Conservation (phyloP, 108 stramenopile genomes). For the Chaetoceros tenuissimus region DNA sequence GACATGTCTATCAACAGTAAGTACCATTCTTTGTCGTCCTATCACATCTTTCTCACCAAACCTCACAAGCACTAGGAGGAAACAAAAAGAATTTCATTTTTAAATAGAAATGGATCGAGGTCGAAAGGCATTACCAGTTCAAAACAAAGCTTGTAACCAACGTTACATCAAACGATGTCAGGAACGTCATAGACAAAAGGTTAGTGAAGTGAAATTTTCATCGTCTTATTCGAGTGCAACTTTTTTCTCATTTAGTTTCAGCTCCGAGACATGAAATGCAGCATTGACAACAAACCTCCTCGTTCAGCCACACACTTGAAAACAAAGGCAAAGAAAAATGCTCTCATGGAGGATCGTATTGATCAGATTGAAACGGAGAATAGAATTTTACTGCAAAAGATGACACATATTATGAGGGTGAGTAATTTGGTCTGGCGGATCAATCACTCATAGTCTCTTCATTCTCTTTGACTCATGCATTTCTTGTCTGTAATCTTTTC, state of each 20-base stretch:
- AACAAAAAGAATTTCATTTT: too few relatives aligned
- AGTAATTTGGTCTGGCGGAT: constrained; percentile 7
- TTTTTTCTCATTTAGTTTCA: constrained; percentile 12
- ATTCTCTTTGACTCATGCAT: background rate
- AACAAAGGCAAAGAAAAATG: constrained; percentile 75
- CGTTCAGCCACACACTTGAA: constrained; percentile 44
- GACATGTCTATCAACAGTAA: too few relatives aligned
- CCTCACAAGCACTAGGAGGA: too few relatives aligned
- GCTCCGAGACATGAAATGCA: constrained; percentile 72
- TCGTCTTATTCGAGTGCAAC: background rate
- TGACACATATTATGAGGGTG: constrained; percentile 76
- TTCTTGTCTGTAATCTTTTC: constrained; percentile 1
- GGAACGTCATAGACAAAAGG: constrained; percentile 52
- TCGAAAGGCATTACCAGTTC: constrained; percentile 70
- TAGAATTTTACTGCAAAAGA: constrained; percentile 73
- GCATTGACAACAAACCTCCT: constrained; percentile 73
- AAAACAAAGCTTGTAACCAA: constrained; percentile 71
- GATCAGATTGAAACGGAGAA: constrained; percentile 83
- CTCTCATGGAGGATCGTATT: constrained; percentile 60
- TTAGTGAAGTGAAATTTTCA: constrained; percentile 5
- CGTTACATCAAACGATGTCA: constrained; percentile 47
- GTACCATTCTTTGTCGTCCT: too few relatives aligned
- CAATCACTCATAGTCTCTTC: too few relatives aligned
- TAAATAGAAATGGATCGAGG: constrained; percentile 83
- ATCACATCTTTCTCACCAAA: too few relatives aligned